phyloP scores from a whole-genome alignment of 441 rosid species.

The Syzygium syzygioides region DNA sequence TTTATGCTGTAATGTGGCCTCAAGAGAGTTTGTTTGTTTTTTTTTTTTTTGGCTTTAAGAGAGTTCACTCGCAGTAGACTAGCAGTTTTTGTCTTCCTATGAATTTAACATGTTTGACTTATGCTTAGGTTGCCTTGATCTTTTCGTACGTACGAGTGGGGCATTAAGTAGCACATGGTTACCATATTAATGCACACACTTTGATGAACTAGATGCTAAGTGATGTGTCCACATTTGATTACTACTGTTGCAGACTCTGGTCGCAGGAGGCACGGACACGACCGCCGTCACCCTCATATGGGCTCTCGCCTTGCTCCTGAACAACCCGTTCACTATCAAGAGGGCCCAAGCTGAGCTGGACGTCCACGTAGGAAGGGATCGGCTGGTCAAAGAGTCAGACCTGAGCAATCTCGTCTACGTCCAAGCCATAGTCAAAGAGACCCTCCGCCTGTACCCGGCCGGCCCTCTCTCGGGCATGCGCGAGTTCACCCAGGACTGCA shows the following conservation, averaged over 20 bases:
- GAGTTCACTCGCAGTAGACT: not conserved
- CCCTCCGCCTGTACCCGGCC: slow-evolving; percentile 22
- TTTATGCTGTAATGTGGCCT: too few species aligned
- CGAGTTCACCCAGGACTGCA: slow-evolving; percentile 16
- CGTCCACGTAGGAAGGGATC: slow-evolving; percentile 13
- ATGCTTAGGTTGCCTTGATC: too few species aligned
- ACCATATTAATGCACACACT: too few species aligned
- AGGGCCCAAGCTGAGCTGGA: slow-evolving; percentile 19
- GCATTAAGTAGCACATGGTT: too few species aligned
- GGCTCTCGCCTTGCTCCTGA: slow-evolving; percentile 20
- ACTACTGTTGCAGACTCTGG: slow-evolving; percentile 9
- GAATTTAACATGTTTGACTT: too few species aligned
- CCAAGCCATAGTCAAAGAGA: slow-evolving; percentile 26
- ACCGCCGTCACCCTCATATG: slow-evolving; percentile 10
- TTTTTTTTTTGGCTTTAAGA: too few species aligned
- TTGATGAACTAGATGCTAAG: not conserved
- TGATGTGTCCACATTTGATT: not conserved
- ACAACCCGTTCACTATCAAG: slow-evolving; percentile 9
- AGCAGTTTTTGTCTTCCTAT: not conserved
- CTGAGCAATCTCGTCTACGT: slow-evolving; percentile 17
- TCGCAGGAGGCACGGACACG: slow-evolving; percentile 19
- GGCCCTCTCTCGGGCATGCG: slow-evolving; percentile 15
- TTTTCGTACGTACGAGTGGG: too few species aligned
- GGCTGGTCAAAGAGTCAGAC: slow-evolving; percentile 23
- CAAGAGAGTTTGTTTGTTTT: too few species aligned